Evolutionary conservation across 2,329 filamentous ascomycete species (phyloP), one percentile per base, ranked within the genome.

Genomic region (Coniochaeta sp.): DNA sequence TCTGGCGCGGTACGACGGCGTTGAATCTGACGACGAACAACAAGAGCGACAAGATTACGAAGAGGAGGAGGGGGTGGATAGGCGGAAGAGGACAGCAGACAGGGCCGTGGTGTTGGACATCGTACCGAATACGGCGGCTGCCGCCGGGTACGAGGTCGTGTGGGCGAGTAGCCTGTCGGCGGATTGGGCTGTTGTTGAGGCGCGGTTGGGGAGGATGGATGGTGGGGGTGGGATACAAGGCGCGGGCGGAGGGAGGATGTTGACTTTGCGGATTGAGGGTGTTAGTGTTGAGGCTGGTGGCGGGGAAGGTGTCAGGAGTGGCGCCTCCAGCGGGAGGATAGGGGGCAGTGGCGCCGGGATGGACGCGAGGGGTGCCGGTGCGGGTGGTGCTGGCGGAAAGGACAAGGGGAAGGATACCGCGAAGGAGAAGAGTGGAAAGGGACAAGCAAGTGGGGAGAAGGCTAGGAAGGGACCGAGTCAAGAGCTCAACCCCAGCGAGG

Each of bases 121-220:
- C 24, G 69, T 67, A 0, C 67, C 72, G 3, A 62, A 14, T 3
- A n/a, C 47, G n/a, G 6, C 12, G 4, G 13, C 28, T 2, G 16
- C 28, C 67, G 70, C 13, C 61, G 55, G 71, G 4, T 81, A 78
- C 66, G 67, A 69, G 24, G 80, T 97, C 1, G 72, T 79, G 0
- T 82, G 81, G 52, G 86, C 88, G 1, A 82, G 86, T 38, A 91
- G 86, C 55, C 71, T 96, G 12, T 87, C 82, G 8, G 72, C 84
- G 0, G 80, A 86, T 48, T 97, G 92, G 85, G 80, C 82, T 46
- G 72, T 82, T 42, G 75, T 75, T 1, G 68, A 68, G 42, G 68
- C 76, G 13, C 68, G 66, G 50, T 61, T 82, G 40, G 68, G 68
- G 18, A 73, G 68, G 48, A 73, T 75, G 58, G 65, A 65, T 26